phyloP scores from a whole-genome alignment of 768 basidiomycete genomes.

The Naganishia friedmannii region DNA sequence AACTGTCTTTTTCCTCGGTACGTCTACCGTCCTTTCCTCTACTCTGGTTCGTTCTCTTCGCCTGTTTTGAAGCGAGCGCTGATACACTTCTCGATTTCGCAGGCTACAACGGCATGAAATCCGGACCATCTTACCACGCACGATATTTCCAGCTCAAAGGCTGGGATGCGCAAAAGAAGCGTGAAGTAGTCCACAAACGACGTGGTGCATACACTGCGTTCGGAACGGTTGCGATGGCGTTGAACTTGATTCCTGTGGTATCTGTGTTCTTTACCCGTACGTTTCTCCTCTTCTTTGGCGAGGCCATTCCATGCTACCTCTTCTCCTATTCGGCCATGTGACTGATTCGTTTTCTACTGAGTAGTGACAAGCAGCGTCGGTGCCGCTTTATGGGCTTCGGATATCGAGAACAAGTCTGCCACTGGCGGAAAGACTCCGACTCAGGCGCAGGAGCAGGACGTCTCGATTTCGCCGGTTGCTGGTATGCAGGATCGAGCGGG shows the following conservation, averaged over 20 bases:
- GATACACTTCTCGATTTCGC: conserved; percentile 6
- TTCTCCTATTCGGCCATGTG: too few relatives aligned
- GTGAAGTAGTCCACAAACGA: conserved; percentile 57
- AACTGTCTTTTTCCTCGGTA: conserved; percentile 61
- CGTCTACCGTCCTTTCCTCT: not conserved
- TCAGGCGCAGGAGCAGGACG: conserved; percentile 25
- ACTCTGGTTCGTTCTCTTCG: too few relatives aligned
- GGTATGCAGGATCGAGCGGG: conserved; percentile 8
- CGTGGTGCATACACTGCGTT: conserved; percentile 67
- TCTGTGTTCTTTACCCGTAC: conserved; percentile 60
- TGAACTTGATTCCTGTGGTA: conserved; percentile 64
- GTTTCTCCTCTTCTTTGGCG: conserved; percentile 18
- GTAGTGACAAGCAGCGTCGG: conserved; percentile 63
- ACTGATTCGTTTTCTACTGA: too few relatives aligned
- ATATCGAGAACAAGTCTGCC: conserved; percentile 58
- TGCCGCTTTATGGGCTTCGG: conserved; percentile 69
- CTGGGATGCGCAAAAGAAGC: conserved; percentile 55
- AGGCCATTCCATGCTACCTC: not conserved
- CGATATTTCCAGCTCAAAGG: conserved; percentile 71
- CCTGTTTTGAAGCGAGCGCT: too few relatives aligned
- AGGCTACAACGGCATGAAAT: conserved; percentile 45
- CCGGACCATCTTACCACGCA: conserved; percentile 62
- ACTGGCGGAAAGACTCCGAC: not conserved
- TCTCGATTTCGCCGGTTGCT: conserved; percentile 5
- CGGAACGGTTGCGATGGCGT: conserved; percentile 61